These are phyloP conservation scores for Ogataea dorogensis DNA, from an alignment of 805 yeast genomes.

Conservation along the genomic window DNA sequence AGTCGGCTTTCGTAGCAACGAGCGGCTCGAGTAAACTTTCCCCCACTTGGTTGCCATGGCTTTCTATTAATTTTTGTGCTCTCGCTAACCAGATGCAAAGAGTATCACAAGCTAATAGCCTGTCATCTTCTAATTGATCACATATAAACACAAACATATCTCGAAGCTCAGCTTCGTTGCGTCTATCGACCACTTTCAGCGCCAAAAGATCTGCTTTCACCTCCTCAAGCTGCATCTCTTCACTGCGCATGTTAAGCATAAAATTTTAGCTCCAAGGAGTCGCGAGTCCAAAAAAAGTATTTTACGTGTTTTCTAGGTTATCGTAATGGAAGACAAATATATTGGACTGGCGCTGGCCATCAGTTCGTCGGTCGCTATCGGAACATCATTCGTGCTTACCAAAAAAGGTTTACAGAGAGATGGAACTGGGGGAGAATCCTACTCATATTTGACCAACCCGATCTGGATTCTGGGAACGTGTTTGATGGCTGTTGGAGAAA, in stretches of 20 bases:
- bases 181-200: not conserved
- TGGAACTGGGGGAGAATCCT: constrained; percentile 70
- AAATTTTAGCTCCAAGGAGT: constrained; percentile 4
- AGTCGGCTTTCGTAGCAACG: constrained; percentile 2
- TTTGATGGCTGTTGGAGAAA: constrained; percentile 87
- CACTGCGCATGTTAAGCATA: constrained; percentile 1
- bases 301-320: constrained; percentile 11
- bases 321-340: constrained; percentile 71
- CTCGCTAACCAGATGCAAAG: constrained; percentile 65
- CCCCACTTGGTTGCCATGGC: not conserved
- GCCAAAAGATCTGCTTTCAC: constrained; percentile 2
- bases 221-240: constrained; percentile 7
- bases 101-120: constrained; percentile 49
- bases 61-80: constrained; percentile 39
- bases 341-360: constrained; percentile 87
- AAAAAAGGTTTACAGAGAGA: constrained; percentile 75
- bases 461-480: constrained; percentile 94
- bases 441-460: constrained; percentile 76
- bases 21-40: constrained; percentile 1
- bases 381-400: constrained; percentile 85
- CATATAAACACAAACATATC: not conserved
- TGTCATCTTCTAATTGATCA: constrained; percentile 3
- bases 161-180: not conserved
- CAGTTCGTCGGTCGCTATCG: constrained; percentile 84
- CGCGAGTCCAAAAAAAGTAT: constrained; percentile 4